Evolutionary conservation across 345 rosid species (phyloP), one percentile per base, ranked within the genome.

Genomic region (Pistacia atlantica): DNA sequence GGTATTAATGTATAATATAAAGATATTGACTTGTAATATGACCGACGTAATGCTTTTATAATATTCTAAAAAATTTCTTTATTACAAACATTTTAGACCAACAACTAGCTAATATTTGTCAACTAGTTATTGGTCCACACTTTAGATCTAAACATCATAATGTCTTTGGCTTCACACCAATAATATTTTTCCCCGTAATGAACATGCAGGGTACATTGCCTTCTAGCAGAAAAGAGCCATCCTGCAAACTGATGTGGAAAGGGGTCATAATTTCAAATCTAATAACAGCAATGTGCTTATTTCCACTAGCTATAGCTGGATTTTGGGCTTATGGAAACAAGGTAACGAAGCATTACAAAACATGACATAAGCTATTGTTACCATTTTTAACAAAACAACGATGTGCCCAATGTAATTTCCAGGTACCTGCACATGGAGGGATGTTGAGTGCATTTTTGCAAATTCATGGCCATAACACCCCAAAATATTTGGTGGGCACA

Each of bases 271-370:
- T 82, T 16, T 78, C 94, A 5, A 87, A 87, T 68, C 2, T 70
- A 3, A 14, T 87, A 3, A 84, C 86, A 38, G 83, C 84, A 42
- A 42, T 76, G 9, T 83, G 84, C 31, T 22, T 75, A 1, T 88
- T 69, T 73, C 82, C 87, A 16, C 62, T 87, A 0, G 86, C 90
- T 11, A 75, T 86, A 11, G 82, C 52, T 31, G 90, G 89, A 42
- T 90, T 83, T 66, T 87, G 92, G 94, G 90, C 84, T 45, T 83
- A 83, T 4, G 94, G 94, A 57, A 81, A 78, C 75, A 56, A 78
- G 80, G 91, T 90, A 78, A 57, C 1, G 46, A 42, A 42, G 9
- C 46, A 42, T 42, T 42, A 42, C 46, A 78, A 67, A 17, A 35
- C 51, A 4, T 2, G 18, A 42, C 9, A 42, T 6, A 5, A 42